A percentile compares a stretch with the other conserved stretches of the same genome.
Evolutionary conservation across 2,329 filamentous ascomycete genomes (phyloP).

Genomic region (Fusarium paranaense): DNA sequence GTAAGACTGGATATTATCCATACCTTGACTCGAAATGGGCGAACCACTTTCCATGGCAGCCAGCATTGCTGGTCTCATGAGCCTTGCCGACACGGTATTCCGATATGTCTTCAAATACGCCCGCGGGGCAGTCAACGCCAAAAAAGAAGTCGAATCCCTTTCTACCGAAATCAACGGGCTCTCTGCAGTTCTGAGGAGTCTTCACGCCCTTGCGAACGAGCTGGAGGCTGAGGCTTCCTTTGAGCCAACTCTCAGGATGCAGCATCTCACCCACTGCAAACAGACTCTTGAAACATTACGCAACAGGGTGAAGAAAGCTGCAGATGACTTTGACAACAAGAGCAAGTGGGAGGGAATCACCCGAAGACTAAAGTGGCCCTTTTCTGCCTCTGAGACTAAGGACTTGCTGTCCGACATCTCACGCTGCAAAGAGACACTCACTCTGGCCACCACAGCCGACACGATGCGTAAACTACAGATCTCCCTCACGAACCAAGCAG

Average conservation of each 20-base stretch:
- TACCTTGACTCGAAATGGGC: neutral
- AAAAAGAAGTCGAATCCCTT: conserved; percentile 1
- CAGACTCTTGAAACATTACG: neutral
- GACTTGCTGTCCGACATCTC: conserved; percentile 6
- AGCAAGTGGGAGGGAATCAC: neutral
- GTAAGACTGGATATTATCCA: neutral
- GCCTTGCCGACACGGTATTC: too few relatives aligned
- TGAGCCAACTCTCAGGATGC: neutral
- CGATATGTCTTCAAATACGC: conserved; percentile 6
- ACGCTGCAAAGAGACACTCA: conserved; percentile 5
- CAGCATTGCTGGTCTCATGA: conserved; percentile 23
- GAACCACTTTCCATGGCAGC: conserved; percentile 19
- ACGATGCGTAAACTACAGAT: conserved; percentile 19
- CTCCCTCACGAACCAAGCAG: neutral
- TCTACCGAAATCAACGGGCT: conserved; percentile 8
- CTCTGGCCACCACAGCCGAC: conserved; percentile 2
- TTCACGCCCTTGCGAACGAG: conserved; percentile 4
- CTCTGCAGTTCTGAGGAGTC: neutral
- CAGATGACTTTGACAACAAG: neutral
- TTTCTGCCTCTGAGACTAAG: conserved; percentile 14
- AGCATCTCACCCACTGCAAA: conserved; percentile 8
- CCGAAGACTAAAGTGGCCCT: conserved; percentile 22
- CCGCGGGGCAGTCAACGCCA: neutral
- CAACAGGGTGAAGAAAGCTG: neutral
- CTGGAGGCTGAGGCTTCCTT: conserved; percentile 4